Evolutionary conservation across 345 rosid genomes (phyloP).

Genomic region (Populus deltoides): DNA sequence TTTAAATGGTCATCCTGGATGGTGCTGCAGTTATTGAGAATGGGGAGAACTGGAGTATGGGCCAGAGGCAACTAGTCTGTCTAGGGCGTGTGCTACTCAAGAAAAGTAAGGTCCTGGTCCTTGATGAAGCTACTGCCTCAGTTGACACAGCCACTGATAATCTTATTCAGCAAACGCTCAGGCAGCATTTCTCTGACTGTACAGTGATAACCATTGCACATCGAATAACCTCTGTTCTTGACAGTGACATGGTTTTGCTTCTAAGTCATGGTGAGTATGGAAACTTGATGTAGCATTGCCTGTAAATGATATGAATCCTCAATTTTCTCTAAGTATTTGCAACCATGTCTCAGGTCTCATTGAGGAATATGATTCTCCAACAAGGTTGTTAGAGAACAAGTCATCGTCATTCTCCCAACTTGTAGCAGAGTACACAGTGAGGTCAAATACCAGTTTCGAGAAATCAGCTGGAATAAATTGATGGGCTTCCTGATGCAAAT

Average conservation of each 20-base stretch:
- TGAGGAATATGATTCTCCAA: conserved; percentile 64
- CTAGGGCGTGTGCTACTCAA: conserved; percentile 77
- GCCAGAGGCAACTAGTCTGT: conserved; percentile 83
- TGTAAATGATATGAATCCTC: background rate
- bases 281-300: background rate
- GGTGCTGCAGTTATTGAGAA: conserved; percentile 57
- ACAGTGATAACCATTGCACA: conserved; percentile 83
- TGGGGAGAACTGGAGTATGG: conserved; percentile 97
- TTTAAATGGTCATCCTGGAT: background rate
- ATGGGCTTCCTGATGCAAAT: background rate
- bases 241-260: conserved; percentile 80
- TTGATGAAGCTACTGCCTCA: conserved; percentile 89
- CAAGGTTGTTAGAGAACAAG: conserved; percentile 54
- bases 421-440: conserved; percentile 64
- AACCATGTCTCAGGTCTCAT: conserved; percentile 48
- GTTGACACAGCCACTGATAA: conserved; percentile 85
- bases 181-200: conserved; percentile 58
- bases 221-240: conserved; percentile 77
- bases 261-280: conserved; percentile 56
- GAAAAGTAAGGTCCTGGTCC: conserved; percentile 75
- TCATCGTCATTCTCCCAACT: conserved; percentile 73
- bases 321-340: background rate
- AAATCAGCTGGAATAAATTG: background rate
- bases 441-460: conserved; percentile 52
- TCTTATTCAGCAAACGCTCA: conserved; percentile 68